Evolutionary conservation across 805 yeast species (phyloP).

Genomic region (Myxozyma udenii): DNA sequence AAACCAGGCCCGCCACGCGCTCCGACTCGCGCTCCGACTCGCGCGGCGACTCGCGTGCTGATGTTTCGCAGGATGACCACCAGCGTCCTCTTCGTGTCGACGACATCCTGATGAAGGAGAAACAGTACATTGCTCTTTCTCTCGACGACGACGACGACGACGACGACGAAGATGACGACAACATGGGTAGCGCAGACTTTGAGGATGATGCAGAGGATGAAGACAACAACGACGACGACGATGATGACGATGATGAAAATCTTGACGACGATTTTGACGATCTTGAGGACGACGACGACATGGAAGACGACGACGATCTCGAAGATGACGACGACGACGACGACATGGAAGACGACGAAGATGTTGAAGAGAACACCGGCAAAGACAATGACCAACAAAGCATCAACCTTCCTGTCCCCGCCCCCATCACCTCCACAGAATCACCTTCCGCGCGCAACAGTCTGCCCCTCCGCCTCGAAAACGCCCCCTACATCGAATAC

Average conservation of each 20-base stretch:
- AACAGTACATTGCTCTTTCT: constrained; percentile 10
- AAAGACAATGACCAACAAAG: neutral
- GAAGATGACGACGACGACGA: constrained; percentile 13
- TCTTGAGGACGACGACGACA: constrained; percentile 10
- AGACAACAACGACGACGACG: constrained; percentile 11
- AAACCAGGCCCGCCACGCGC: no score
- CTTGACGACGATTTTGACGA: constrained; percentile 18
- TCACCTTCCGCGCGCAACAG: neutral
- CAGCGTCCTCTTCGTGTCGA: constrained; percentile 24
- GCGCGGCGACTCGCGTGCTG: no score
- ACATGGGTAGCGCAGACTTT: neutral
- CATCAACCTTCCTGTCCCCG: neutral
- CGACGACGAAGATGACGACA: constrained; percentile 2
- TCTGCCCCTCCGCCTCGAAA: constrained; percentile 11
- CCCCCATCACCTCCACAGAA: neutral
- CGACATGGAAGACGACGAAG: constrained; percentile 1
- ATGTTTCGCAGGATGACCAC: no score
- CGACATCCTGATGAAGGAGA: constrained; percentile 25
- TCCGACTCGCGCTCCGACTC: no score
- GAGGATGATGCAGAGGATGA: constrained; percentile 8
- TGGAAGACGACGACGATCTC: constrained; percentile 16
- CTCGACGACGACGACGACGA: constrained; percentile 17
- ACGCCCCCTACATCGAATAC: constrained; percentile 16
- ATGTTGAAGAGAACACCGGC: constrained; percentile 1
- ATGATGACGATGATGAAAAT: constrained; percentile 16